Evolutionary conservation across 2,329 filamentous ascomycete genomes (phyloP).

Genomic region (Lachnellula suecica): DNA sequence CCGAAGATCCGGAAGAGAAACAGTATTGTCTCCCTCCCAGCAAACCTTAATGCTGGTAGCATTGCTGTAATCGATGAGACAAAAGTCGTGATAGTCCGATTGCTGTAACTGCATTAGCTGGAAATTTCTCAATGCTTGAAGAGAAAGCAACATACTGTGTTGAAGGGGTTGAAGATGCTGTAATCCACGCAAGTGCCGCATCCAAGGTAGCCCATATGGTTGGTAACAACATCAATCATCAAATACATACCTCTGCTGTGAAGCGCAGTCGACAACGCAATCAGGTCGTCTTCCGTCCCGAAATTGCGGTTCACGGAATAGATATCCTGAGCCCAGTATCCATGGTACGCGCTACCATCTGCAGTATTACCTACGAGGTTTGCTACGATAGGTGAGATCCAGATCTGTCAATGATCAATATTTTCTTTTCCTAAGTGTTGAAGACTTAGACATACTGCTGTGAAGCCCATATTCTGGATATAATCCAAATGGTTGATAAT

Average conservation of each 20-base stretch:
- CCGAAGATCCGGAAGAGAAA: constrained; percentile 31
- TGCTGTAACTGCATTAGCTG: constrained; percentile 15
- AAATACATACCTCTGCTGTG: constrained; percentile 48
- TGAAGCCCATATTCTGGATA: constrained; percentile 42
- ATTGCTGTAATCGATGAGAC: constrained; percentile 36
- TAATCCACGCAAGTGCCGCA: constrained; percentile 37
- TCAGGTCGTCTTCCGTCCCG: constrained; percentile 45
- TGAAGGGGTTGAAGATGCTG: constrained; percentile 39
- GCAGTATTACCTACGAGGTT: constrained; percentile 35
- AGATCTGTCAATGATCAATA: constrained; percentile 30
- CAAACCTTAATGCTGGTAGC: constrained; percentile 30
- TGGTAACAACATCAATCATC: constrained; percentile 52
- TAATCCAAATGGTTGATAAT: constrained; percentile 42
- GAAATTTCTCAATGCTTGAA: constrained; percentile 16
- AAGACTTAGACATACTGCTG: constrained; percentile 28
- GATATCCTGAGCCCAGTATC: constrained; percentile 46
- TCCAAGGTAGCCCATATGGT: constrained; percentile 40
- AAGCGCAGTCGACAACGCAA: constrained; percentile 42
- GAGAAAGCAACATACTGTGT: constrained; percentile 24
- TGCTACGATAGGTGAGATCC: constrained; percentile 44
- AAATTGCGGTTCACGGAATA: constrained; percentile 48
- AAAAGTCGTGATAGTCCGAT: constrained; percentile 34
- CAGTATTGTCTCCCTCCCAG: constrained; percentile 28
- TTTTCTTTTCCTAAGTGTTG: background rate
- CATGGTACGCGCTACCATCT: constrained; percentile 42